Conservation (phyloP, 2,329 filamentous ascomycete genomes). For the Cercospora sp. region DNA sequence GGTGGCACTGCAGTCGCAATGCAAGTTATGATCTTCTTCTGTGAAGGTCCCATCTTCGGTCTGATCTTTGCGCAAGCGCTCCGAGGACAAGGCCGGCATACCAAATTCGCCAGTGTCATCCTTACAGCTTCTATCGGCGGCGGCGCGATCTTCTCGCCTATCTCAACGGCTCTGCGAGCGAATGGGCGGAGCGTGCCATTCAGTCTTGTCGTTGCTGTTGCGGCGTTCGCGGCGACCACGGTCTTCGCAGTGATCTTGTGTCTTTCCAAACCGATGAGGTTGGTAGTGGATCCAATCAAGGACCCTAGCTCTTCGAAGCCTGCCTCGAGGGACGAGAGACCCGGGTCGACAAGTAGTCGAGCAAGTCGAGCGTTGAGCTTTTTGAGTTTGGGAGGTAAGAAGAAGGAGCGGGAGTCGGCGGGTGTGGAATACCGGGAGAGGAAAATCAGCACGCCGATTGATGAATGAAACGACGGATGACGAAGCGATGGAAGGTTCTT, state of each 20-base stretch:
- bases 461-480: conserved; percentile 2
- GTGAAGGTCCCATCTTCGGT: conserved; percentile 61
- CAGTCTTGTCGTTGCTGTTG: conserved; percentile 56
- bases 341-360: conserved; percentile 34
- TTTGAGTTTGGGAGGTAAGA: conserved; percentile 33
- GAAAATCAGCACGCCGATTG: conserved; percentile 16
- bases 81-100: conserved; percentile 59
- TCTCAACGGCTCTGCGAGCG: conserved; percentile 51
- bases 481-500: neutral
- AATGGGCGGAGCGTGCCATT: conserved; percentile 47
- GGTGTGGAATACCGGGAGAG: conserved; percentile 32
- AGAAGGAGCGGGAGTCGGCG: conserved; percentile 21
- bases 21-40: conserved; percentile 57
- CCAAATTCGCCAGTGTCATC: conserved; percentile 56
- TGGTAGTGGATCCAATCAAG: conserved; percentile 47
- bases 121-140: conserved; percentile 57
- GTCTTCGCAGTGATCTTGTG: conserved; percentile 59
- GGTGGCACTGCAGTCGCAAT: conserved; percentile 50
- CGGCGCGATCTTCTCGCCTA: conserved; percentile 57
- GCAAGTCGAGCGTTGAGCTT: conserved; percentile 37
- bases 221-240: conserved; percentile 52
- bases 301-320: conserved; percentile 19
- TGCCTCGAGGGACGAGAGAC: conserved; percentile 15
- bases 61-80: conserved; percentile 60
- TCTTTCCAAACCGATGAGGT: conserved; percentile 47